Conservation (phyloP, 2,329 filamentous ascomycete species). For the Paraphoma chrysanthemicola region DNA sequence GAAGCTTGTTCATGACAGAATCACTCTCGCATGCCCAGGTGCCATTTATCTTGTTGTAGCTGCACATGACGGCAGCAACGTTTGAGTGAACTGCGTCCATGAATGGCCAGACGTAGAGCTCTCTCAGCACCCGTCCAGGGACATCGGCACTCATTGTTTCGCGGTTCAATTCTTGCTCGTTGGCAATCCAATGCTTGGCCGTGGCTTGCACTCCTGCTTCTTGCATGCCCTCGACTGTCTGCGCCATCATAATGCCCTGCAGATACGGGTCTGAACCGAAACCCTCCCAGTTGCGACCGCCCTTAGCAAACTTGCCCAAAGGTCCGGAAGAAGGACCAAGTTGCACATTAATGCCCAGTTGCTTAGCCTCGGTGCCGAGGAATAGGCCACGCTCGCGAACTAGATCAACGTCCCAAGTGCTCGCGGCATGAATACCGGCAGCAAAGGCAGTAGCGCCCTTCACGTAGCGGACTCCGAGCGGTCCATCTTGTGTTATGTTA, state of each 20-base stretch:
- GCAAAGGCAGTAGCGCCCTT: conserved; percentile 48
- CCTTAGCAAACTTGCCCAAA: conserved; percentile 47
- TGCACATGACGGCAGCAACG: conserved; percentile 61
- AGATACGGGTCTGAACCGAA: conserved; percentile 59
- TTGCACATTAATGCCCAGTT: conserved; percentile 51
- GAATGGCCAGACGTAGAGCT: conserved; percentile 81
- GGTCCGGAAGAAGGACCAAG: conserved; percentile 54
- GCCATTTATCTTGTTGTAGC: conserved; percentile 54
- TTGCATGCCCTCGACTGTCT: conserved; percentile 56
- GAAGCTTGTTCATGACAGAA: conserved; percentile 55
- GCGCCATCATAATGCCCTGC: conserved; percentile 51
- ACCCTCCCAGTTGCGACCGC: conserved; percentile 58
- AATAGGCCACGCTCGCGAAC: conserved; percentile 44
- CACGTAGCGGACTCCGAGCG: conserved; percentile 48
- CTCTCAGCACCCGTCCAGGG: conserved; percentile 77
- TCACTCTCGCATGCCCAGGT: conserved; percentile 60
- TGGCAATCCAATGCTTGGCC: conserved; percentile 61
- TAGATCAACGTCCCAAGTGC: conserved; percentile 48
- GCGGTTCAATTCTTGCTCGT: conserved; percentile 70
- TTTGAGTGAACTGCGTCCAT: conserved; percentile 74
- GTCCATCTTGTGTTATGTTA: conserved; percentile 40
- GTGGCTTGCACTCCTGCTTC: conserved; percentile 51
- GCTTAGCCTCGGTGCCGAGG: conserved; percentile 49
- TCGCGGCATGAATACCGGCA: conserved; percentile 47
- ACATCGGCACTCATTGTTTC: conserved; percentile 61